Percentiles rank a stretch among this genome's conserved stretches.
These are phyloP conservation scores for Penicillium sp. DNA, from an alignment of 2,329 filamentous ascomycete species.

Conservation along the genomic window DNA sequence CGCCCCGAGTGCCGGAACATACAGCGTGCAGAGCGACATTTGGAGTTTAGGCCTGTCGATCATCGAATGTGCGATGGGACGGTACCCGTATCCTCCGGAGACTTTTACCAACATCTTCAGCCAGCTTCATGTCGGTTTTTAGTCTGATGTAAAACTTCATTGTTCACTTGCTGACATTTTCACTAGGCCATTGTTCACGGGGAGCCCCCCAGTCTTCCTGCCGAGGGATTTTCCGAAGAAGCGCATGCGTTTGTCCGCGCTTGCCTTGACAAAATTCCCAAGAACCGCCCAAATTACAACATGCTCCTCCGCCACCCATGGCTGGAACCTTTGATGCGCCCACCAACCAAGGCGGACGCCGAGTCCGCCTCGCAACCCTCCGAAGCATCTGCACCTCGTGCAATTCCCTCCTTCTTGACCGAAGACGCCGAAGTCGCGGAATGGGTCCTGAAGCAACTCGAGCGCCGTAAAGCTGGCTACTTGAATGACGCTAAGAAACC, in stretches of 20 bases:
- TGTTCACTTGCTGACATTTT: constrained; percentile 18
- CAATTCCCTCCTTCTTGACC: constrained; percentile 49
- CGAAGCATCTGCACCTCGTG: constrained; percentile 31
- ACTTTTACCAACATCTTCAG: constrained; percentile 98
- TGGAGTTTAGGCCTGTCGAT: constrained; percentile 95
- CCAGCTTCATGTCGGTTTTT: constrained; percentile 81
- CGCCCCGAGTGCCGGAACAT: constrained; percentile 76
- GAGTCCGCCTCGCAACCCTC: constrained; percentile 44
- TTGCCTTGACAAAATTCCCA: constrained; percentile 90
- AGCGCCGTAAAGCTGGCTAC: constrained; percentile 64
- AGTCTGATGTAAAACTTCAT: background rate
- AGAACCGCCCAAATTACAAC: constrained; percentile 88
- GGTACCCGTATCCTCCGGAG: constrained; percentile 95
- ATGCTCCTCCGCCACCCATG: constrained; percentile 89
- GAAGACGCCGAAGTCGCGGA: constrained; percentile 81
- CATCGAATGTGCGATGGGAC: constrained; percentile 92
- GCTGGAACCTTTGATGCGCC: constrained; percentile 75
- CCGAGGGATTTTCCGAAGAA: constrained; percentile 73
- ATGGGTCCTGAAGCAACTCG: constrained; percentile 78
- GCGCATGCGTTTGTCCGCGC: constrained; percentile 85
- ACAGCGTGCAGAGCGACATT: constrained; percentile 96
- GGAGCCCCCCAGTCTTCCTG: constrained; percentile 85
- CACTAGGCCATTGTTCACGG: constrained; percentile 92
- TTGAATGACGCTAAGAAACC: constrained; percentile 66
- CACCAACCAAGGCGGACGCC: constrained; percentile 69